Evolutionary conservation across 2,329 filamentous ascomycete genomes (phyloP).

Genomic region (Aspergillus piperis): DNA sequence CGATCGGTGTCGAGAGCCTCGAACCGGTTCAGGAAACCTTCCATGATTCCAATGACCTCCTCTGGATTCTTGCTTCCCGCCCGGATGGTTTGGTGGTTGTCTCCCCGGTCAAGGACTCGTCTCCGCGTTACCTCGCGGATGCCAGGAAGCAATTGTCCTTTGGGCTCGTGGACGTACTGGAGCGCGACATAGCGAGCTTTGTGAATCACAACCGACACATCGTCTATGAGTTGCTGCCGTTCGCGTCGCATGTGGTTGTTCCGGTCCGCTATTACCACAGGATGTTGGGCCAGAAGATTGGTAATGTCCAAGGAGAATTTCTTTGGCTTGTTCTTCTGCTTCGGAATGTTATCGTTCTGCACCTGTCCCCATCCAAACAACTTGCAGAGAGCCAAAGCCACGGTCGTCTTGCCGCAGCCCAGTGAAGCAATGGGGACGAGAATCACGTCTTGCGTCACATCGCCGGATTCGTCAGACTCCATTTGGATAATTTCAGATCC

Average conservation of each 20-base stretch:
- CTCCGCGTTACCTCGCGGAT: conserved; percentile 75
- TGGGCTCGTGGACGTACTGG: conserved; percentile 78
- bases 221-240: conserved; percentile 80
- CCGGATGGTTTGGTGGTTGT: conserved; percentile 98
- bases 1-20: conserved; percentile 69
- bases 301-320: conserved; percentile 74
- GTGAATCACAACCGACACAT: conserved; percentile 64
- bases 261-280: conserved; percentile 84
- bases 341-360: conserved; percentile 94
- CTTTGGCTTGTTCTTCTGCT: conserved; percentile 70
- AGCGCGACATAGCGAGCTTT: conserved; percentile 77
- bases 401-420: conserved; percentile 94
- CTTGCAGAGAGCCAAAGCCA: conserved; percentile 76
- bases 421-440: conserved; percentile 91
- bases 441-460: conserved; percentile 69
- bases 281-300: conserved; percentile 62
- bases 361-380: conserved; percentile 91
- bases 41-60: conserved; percentile 89
- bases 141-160: conserved; percentile 62
- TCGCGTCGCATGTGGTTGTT: conserved; percentile 93
- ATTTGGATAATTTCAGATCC: conserved; percentile 86
- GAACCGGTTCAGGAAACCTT: conserved; percentile 85
- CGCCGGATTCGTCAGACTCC: conserved; percentile 52
- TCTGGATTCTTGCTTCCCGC: conserved; percentile 69
- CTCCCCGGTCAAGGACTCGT: conserved; percentile 79